Evolutionary conservation across 2,329 filamentous ascomycete species (phyloP).

Genomic region (Gyromitra esculenta): DNA sequence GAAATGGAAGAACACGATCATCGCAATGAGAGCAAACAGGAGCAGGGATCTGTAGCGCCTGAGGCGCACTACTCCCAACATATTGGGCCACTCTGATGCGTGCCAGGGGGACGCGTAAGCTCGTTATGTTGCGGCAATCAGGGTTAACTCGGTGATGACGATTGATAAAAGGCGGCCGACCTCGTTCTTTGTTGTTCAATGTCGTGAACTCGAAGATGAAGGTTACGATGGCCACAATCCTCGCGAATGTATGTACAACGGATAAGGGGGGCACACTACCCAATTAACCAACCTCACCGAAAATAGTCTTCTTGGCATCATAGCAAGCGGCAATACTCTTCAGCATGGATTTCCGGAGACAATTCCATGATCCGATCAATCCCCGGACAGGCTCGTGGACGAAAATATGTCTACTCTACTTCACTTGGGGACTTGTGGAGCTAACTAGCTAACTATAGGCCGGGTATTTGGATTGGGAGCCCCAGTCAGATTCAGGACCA

Average conservation of each 20-base stretch:
- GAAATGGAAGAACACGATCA: constrained; percentile 67
- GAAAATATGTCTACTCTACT: not conserved
- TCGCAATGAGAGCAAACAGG: constrained; percentile 66
- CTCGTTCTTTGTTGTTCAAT: constrained; percentile 31
- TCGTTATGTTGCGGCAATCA: constrained; percentile 1
- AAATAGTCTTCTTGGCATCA: constrained; percentile 31
- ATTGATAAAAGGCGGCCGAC: constrained; percentile 17
- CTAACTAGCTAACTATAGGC: not conserved
- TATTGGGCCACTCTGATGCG: constrained; percentile 39
- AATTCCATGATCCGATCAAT: constrained; percentile 4
- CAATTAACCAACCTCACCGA: constrained; percentile 23
- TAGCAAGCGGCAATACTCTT: not conserved
- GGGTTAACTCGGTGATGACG: not conserved
- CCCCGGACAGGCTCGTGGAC: not conserved
- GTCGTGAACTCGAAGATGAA: constrained; percentile 25
- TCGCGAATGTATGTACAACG: constrained; percentile 12
- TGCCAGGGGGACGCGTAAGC: constrained; percentile 9
- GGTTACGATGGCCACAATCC: constrained; percentile 14
- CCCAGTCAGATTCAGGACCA: not conserved
- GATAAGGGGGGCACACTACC: constrained; percentile 34
- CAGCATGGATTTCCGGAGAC: constrained; percentile 12
- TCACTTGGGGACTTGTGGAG: not conserved
- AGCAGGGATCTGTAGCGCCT: constrained; percentile 71
- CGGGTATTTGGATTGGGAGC: not conserved
- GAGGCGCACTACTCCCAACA: constrained; percentile 66